Base-by-base conservation (phyloP, 2,329 filamentous ascomycete species). In the Aspergillus versicolor region DNA sequence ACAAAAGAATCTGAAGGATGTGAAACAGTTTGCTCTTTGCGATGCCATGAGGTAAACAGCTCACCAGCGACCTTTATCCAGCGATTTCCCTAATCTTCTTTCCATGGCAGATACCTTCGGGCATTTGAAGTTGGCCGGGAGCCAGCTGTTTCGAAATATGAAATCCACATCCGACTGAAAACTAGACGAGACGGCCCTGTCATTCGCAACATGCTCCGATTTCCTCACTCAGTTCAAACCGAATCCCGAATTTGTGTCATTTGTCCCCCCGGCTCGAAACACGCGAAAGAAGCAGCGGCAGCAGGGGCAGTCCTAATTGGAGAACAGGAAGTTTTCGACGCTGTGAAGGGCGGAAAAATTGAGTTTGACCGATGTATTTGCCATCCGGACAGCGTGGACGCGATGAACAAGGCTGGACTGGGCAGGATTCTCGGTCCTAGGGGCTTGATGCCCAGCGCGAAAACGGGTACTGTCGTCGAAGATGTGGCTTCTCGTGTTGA, bases 201-300 rank as follows among this genome's bases (percentile, higher is more conserved):
- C 8, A 82, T 99, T 63, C 90, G 92, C 62, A 95, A 90, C 77
- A 90, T 91, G 71, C 82, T 99, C 70, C 88, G 89, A 42, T 87
- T 99, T 17, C 94, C 94, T 0, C 89, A 95, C 74, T 88, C 92
- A 4, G 90, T 97, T 63, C 90, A 91, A 73, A 95, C 90, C 61
- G 91, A 96, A 73, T 82, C 92, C 51, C 87, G 88, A 61, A 92
- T 99, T 68, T 94, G 88, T 70, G 94, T 97, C 55, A 90, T 99
- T 65, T 93, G 89, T 72, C 87, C 90, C n/a, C 88, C 93, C 54
- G 88, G 87, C 63, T 92, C 89, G 62, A 83, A 86, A 61, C 82
- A 86, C 50, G 91, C 88, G 52, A 82, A 84, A 63, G 88, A 91
- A 51, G 94, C 95, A 3, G 82, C 82, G 34, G 82, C 84, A 9